Base-by-base conservation (phyloP, 352 stramenopile genomes). In the Phytophthora lateralis region DNA sequence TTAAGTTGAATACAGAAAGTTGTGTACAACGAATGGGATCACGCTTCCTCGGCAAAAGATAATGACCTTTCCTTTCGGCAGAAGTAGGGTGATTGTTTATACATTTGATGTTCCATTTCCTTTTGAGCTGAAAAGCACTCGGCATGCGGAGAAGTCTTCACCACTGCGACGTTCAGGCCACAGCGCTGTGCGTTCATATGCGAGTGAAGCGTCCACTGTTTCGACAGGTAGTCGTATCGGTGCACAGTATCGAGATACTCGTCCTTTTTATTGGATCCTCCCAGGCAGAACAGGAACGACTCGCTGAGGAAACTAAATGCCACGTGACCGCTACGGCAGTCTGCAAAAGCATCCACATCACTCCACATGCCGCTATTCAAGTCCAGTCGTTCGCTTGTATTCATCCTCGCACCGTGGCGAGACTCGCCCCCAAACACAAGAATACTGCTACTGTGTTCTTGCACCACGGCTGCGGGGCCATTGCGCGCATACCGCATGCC, bases 211-310 rank as follows among this genome's bases (percentile, higher is more conserved):
- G 66, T 79, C 83, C 83, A 92, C 30, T 79, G 57, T 45, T 85
- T 77, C 2, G 78, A 89, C 3, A 92, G 60, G 18, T 76, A 62
- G 42, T 92, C 83, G 41, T 81, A 92, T 5, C 80, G 75, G 32
- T 89, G 79, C 10, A 92, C 83, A 8, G 76, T 70, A 46, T 88
- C 76, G 45, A 90, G 41, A 44, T 90, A 89, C 58, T 89, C 80
- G 56, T 92, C 82, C 39, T 89, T 88, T 53, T 88, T 86, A 62
- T 89, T 89, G 26, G 83, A 89, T n/a, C 83, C 83, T 2, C 83
- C 83, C 6, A 90, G 53, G 21, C 71, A 82, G 50, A 89, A 90
- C n/a, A 90, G 42, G 21, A 89, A 92, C 24, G 79, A 87, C 37
- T 90, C 78, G 8, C 71, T 66, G 4, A 90, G 57, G 51, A 89